Percentiles rank a stretch among this genome's conserved stretches.
Conservation (phyloP, 345 rosid genomes). For the Eucalyptus regnans region DNA sequence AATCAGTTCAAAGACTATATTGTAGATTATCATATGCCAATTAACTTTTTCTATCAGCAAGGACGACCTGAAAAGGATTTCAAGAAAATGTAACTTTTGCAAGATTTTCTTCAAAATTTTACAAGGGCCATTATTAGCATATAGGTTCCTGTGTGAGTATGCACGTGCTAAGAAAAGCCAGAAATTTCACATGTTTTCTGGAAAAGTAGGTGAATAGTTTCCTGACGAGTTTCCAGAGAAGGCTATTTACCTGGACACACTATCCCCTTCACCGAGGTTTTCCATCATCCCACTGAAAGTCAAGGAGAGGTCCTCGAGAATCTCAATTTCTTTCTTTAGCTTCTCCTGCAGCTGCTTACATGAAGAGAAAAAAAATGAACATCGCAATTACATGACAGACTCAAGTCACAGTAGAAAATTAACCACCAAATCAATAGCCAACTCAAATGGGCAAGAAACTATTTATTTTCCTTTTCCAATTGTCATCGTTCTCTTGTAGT, state of each 20-base stretch:
- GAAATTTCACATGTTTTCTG: not conserved
- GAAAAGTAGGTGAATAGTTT: not conserved
- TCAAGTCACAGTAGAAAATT: not conserved
- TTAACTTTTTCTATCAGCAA: not conserved
- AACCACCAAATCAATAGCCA: not conserved
- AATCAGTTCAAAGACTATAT: not conserved
- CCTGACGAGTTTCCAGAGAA: not conserved
- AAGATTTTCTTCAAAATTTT: not conserved
- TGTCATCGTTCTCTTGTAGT: not conserved
- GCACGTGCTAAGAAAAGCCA: not conserved
- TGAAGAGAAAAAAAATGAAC: not conserved
- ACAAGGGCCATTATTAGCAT: not conserved
- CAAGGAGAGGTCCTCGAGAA: conserved; percentile 41
- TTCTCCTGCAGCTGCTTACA: conserved; percentile 29
- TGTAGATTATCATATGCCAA: not conserved
- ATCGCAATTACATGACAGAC: not conserved
- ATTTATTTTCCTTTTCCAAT: not conserved
- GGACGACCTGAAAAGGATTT: not conserved
- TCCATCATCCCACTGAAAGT: conserved; percentile 56
- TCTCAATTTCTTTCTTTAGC: conserved; percentile 46
- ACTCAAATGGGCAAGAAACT: not conserved
- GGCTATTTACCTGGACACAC: conserved; percentile 25
- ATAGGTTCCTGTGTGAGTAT: not conserved
- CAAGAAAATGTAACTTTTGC: not conserved
- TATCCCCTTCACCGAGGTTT: conserved; percentile 35